Conservation (phyloP, 805 yeast genomes). For the Candida easanensis region DNA sequence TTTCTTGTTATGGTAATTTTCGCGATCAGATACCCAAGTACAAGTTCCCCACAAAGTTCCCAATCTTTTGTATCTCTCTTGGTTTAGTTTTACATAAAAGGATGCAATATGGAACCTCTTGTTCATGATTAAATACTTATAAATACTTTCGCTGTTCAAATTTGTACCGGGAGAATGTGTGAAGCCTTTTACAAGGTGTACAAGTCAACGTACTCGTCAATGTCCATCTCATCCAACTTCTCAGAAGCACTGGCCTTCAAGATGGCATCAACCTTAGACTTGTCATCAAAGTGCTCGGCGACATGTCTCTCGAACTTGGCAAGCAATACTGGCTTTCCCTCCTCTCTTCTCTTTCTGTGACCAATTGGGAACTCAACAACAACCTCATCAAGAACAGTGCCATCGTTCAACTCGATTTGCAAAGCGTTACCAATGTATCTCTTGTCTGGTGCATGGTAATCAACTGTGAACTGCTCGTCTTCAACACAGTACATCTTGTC, state of each 20-base stretch:
- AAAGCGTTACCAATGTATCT: conserved; percentile 58
- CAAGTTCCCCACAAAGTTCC: too few species aligned
- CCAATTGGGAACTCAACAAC: conserved; percentile 57
- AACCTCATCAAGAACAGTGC: conserved; percentile 49
- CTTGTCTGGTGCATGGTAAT: conserved; percentile 55
- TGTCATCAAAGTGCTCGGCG: conserved; percentile 38
- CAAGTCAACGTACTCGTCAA: conserved; percentile 46
- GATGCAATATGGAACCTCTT: too few species aligned
- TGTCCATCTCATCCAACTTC: conserved; percentile 39
- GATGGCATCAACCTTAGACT: conserved; percentile 37
- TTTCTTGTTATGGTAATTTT: too few species aligned
- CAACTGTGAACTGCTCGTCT: conserved; percentile 45
- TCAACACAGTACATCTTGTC: conserved; percentile 53
- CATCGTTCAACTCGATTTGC: conserved; percentile 49
- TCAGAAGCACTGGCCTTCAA: conserved; percentile 32
- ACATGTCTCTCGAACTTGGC: conserved; percentile 52
- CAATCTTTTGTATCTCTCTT: too few species aligned
- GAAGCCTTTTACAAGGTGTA: conserved; percentile 29
- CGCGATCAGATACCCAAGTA: too few species aligned
- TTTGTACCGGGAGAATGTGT: too few species aligned
- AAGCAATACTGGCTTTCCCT: conserved; percentile 53
- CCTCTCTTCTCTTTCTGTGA: conserved; percentile 55
- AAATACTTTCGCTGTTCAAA: too few species aligned
- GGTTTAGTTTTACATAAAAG: too few species aligned
- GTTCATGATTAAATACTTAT: too few species aligned